Conservation (phyloP, 2,329 filamentous ascomycete species). For the Claviceps sp. region DNA sequence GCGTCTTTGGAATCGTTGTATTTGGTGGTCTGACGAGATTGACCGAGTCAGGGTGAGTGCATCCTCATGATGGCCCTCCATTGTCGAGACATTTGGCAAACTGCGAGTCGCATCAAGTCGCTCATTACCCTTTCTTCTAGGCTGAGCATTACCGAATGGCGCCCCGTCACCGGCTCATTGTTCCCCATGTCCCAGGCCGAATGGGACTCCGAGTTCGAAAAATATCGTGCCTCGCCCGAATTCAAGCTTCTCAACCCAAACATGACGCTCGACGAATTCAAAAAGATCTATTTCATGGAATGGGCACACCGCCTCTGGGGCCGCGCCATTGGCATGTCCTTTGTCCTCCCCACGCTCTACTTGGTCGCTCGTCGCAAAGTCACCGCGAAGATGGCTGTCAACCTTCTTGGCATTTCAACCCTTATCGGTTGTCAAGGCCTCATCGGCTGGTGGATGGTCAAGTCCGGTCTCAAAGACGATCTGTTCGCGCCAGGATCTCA, state of each 20-base stretch:
- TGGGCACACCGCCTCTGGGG: conserved; percentile 96
- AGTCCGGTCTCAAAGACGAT: conserved; percentile 89
- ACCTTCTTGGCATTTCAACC: conserved; percentile 68
- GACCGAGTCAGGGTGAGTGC: conserved; percentile 78
- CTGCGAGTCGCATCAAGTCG: background rate
- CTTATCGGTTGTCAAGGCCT: conserved; percentile 92
- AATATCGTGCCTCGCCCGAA: conserved; percentile 86
- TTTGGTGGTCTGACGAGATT: conserved; percentile 87
- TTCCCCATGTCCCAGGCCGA: conserved; percentile 66
- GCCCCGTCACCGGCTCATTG: conserved; percentile 81
- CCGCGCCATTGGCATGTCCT: conserved; percentile 76
- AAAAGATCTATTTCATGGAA: conserved; percentile 99
- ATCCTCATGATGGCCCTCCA: background rate
- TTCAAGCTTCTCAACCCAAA: conserved; percentile 83
- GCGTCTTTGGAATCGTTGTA: conserved; percentile 93
- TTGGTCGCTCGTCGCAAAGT: conserved; percentile 73
- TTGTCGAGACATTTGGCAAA: background rate
- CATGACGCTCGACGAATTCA: conserved; percentile 90
- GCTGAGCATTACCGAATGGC: conserved; percentile 97
- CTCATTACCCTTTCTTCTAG: conserved; percentile 28
- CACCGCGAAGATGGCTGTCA: conserved; percentile 60
- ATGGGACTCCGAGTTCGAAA: conserved; percentile 87
- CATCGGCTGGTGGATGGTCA: conserved; percentile 99
- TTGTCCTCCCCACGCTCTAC: conserved; percentile 77
- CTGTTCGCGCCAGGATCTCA: conserved; percentile 83